Evolutionary conservation across 306 rosid species (phyloP).

Genomic region (Cercis canadensis): DNA sequence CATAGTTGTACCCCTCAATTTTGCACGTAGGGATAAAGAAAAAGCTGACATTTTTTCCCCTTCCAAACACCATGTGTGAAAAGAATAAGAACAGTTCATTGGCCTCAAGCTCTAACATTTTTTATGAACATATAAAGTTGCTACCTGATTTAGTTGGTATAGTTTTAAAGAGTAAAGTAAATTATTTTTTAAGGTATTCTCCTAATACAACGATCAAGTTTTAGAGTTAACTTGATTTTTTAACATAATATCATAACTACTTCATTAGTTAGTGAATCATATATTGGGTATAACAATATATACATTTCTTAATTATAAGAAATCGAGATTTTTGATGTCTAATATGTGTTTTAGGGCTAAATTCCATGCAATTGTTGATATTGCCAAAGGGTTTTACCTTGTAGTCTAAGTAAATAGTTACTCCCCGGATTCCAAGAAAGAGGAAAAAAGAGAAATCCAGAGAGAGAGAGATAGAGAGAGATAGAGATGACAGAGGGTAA

Average conservation of each 20-base stretch:
- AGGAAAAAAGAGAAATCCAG: background rate
- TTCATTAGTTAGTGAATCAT: no score
- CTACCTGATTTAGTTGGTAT: no score
- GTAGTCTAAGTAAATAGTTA: slow-evolving; percentile 22
- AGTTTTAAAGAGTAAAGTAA: no score
- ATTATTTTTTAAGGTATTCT: no score
- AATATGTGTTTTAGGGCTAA: no score
- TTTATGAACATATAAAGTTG: background rate
- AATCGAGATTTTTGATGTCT: no score
- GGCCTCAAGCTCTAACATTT: slow-evolving; percentile 9
- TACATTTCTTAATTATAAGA: no score
- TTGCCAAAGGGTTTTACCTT: slow-evolving; percentile 19
- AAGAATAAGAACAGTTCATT: slow-evolving; percentile 26
- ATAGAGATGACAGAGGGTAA: slow-evolving; percentile 26
- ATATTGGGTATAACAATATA: no score
- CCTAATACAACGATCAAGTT: no score
- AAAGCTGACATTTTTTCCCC: background rate
- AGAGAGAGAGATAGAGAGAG: background rate
- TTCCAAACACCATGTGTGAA: slow-evolving; percentile 36
- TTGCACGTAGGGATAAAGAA: slow-evolving; percentile 24
- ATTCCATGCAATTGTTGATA: background rate
- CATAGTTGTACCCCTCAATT: slow-evolving; percentile 39
- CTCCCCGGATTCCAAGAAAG: slow-evolving; percentile 30
- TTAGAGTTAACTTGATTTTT: no score
- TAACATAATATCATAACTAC: no score